Evolutionary conservation across 139 green algal species (phyloP).

Genomic region (Coccomyxa sp.): DNA sequence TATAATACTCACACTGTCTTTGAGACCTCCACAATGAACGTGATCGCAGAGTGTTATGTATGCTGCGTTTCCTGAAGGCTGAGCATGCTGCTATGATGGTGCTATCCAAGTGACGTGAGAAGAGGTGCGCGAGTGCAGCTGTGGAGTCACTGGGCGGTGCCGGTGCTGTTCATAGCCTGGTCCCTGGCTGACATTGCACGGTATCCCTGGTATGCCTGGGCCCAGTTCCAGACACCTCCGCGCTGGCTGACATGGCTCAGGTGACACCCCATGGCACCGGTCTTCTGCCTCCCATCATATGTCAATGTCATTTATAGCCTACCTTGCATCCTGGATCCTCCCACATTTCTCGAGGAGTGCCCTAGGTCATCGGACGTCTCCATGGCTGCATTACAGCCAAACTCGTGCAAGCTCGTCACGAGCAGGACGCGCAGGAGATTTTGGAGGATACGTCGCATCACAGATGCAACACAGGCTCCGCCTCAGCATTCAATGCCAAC

Average conservation of each 20-base stretch:
- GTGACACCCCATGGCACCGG: neutral
- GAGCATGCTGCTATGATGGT: neutral
- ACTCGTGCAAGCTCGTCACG: no score
- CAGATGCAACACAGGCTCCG: no score
- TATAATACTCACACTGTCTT: neutral
- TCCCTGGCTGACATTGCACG: conserved; percentile 46
- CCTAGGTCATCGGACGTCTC: no score
- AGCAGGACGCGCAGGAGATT: no score
- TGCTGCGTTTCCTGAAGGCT: neutral
- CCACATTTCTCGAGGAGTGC: no score
- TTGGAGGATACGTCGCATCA: no score
- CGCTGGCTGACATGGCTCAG: conserved; percentile 39
- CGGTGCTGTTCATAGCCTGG: conserved; percentile 17
- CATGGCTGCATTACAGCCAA: no score
- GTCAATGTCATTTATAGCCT: neutral
- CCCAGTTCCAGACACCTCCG: conserved; percentile 35
- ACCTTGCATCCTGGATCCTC: neutral
- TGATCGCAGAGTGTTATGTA: neutral
- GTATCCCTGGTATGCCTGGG: conserved; percentile 67
- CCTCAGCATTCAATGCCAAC: no score
- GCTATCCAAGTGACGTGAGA: neutral
- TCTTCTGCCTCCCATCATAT: neutral
- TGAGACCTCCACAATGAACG: neutral
- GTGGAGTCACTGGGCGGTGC: conserved; percentile 5
- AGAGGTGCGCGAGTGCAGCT: neutral